Evolutionary conservation across 2,329 filamentous ascomycete genomes (phyloP).

Genomic region (Cercospora sojina): DNA sequence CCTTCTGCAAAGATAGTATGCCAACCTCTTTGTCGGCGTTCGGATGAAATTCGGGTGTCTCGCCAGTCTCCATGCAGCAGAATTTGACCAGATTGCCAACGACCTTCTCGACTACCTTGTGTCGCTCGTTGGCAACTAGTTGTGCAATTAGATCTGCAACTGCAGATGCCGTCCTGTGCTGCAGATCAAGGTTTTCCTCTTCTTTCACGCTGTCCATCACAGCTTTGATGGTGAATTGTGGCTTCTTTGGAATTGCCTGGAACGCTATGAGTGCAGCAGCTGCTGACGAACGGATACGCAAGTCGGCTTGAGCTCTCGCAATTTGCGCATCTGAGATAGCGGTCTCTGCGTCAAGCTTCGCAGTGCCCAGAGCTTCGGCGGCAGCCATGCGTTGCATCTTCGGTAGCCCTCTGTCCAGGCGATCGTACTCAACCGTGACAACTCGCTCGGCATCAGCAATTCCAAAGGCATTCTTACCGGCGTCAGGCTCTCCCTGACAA

Average conservation of each 20-base stretch:
- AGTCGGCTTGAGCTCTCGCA: constrained; percentile 78
- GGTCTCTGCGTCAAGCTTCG: constrained; percentile 65
- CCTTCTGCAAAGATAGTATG: constrained; percentile 92
- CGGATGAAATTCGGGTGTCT: constrained; percentile 90
- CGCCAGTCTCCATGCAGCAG: constrained; percentile 94
- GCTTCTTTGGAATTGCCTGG: constrained; percentile 85
- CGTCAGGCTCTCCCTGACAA: constrained; percentile 88
- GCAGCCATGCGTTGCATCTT: constrained; percentile 85
- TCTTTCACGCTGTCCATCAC: constrained; percentile 98
- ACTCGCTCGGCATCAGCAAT: constrained; percentile 85
- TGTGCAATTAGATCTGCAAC: constrained; percentile 83
- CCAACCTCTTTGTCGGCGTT: constrained; percentile 75
- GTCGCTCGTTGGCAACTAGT: constrained; percentile 75
- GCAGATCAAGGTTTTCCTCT: constrained; percentile 86
- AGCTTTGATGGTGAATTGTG: constrained; percentile 85
- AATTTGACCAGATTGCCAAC: constrained; percentile 96
- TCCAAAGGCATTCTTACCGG: constrained; percentile 89
- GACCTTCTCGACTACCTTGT: constrained; percentile 89
- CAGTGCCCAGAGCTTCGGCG: constrained; percentile 73
- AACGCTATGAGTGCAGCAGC: constrained; percentile 88
- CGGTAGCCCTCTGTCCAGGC: constrained; percentile 81
- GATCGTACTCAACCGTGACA: constrained; percentile 79
- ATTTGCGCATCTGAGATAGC: constrained; percentile 77
- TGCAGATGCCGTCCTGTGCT: constrained; percentile 79
- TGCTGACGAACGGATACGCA: constrained; percentile 81